Percentiles rank a stretch among this genome's conserved stretches.
Evolutionary conservation across 306 rosid species (phyloP).

Genomic region (Comarum palustre): DNA sequence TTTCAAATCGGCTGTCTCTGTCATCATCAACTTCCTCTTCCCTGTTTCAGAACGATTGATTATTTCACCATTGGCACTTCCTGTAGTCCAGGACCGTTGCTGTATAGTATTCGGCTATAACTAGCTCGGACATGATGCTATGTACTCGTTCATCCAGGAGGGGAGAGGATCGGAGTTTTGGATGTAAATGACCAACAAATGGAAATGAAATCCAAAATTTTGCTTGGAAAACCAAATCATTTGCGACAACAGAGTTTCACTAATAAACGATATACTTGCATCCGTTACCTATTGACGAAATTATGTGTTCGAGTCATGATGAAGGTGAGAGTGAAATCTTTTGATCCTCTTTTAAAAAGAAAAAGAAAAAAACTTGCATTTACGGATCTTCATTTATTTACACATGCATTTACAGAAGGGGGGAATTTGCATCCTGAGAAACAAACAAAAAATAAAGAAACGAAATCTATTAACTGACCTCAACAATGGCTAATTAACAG

Average conservation of each 20-base stretch:
- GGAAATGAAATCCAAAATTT: neutral
- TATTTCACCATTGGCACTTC: neutral
- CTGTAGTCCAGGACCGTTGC: neutral
- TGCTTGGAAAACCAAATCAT: neutral
- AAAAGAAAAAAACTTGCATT: too few relatives aligned
- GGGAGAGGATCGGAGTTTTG: neutral
- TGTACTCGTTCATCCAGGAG: neutral
- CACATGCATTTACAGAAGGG: conserved; percentile 44
- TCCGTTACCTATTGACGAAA: too few relatives aligned
- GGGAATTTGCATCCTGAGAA: conserved; percentile 20
- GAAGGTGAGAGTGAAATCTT: too few relatives aligned
- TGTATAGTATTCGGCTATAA: neutral
- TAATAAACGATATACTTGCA: conserved; percentile 23
- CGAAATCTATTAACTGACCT: conserved; percentile 32
- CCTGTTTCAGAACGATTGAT: too few relatives aligned
- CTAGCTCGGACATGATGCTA: neutral
- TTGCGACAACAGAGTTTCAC: neutral
- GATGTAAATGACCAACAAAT: neutral
- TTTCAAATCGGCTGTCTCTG: neutral
- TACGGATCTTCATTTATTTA: conserved; percentile 37
- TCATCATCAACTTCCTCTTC: neutral
- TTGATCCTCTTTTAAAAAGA: too few relatives aligned
- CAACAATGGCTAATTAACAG: conserved; percentile 32
- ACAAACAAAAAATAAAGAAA: conserved; percentile 14
- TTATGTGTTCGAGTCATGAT: too few relatives aligned